Conservation (phyloP, 495 filamentous ascomycete genomes). For the Pyrenula massariospora region DNA sequence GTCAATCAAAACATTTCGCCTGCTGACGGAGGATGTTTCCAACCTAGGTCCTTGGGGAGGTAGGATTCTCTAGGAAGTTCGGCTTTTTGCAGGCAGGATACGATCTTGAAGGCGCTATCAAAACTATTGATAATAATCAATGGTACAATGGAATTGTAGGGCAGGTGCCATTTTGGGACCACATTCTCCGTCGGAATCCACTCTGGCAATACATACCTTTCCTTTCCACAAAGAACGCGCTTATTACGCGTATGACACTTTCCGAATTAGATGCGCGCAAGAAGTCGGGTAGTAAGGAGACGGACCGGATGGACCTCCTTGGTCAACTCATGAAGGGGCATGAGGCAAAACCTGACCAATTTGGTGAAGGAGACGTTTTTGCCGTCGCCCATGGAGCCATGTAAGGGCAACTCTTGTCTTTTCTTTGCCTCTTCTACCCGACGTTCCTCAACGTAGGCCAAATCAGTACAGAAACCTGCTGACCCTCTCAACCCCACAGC, state of each 20-base stretch:
- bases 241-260: constrained; percentile 38
- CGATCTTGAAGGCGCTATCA: constrained; percentile 42
- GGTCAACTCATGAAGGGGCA: constrained; percentile 32
- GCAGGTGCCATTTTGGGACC: constrained; percentile 40
- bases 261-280: constrained; percentile 32
- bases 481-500: constrained; percentile 4
- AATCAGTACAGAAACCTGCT: too few relatives aligned
- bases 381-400: constrained; percentile 42
- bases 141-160: constrained; percentile 30
- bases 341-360: constrained; percentile 30
- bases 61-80: constrained; percentile 50
- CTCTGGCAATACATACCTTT: constrained; percentile 22
- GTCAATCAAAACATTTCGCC: too few relatives aligned
- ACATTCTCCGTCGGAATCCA: constrained; percentile 38
- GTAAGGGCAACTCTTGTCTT: constrained; percentile 14
- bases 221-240: constrained; percentile 29
- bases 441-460: neutral
- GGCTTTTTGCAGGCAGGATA: constrained; percentile 47
- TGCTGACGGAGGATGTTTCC: constrained; percentile 77
- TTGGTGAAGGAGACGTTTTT: constrained; percentile 39
- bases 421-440: constrained; percentile 4
- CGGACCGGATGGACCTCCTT: constrained; percentile 35
- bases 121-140: constrained; percentile 27
- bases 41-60: constrained; percentile 60
- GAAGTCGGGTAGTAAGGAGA: constrained; percentile 29